These are phyloP conservation scores for Lepidium sativum DNA, from an alignment of 345 rosid genomes.

Conservation along the genomic window DNA sequence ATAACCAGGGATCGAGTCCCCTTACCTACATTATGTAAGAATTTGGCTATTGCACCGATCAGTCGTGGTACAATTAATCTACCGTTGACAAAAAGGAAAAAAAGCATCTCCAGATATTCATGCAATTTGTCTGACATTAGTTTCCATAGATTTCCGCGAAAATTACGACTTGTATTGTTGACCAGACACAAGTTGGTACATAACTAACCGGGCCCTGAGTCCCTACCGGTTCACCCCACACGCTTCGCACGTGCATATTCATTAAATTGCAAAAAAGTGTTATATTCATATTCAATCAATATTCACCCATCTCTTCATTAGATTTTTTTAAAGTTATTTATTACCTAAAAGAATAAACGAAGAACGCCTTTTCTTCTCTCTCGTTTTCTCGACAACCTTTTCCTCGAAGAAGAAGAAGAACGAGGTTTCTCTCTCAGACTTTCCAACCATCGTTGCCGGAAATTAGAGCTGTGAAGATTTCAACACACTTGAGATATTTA, in stretches of 20 bases:
- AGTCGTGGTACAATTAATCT: no score
- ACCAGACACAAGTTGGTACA: constrained; percentile 15
- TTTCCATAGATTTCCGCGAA: not conserved
- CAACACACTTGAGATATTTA: not conserved
- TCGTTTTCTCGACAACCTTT: constrained; percentile 12
- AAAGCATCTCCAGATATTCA: no score
- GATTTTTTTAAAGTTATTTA: not conserved
- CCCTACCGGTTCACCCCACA: constrained; percentile 15
- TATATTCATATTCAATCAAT: not conserved
- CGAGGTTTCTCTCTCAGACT: constrained; percentile 15
- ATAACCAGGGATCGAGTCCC: no score
- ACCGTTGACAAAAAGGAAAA: no score
- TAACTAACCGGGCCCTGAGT: constrained; percentile 9
- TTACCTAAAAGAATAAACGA: constrained; percentile 12
- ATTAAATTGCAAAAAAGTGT: not conserved
- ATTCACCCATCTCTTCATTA: constrained; percentile 2
- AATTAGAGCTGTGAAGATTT: not conserved
- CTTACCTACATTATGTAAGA: no score
- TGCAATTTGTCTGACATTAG: not conserved
- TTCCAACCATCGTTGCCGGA: constrained; percentile 8
- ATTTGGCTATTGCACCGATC: no score
- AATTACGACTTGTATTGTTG: not conserved
- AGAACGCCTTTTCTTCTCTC: constrained; percentile 15
- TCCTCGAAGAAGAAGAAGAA: constrained; percentile 13
- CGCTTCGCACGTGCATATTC: constrained; percentile 24